Conservation (phyloP, 371 early-diverging fungal genomes). For the Rhizopus delemar region DNA sequence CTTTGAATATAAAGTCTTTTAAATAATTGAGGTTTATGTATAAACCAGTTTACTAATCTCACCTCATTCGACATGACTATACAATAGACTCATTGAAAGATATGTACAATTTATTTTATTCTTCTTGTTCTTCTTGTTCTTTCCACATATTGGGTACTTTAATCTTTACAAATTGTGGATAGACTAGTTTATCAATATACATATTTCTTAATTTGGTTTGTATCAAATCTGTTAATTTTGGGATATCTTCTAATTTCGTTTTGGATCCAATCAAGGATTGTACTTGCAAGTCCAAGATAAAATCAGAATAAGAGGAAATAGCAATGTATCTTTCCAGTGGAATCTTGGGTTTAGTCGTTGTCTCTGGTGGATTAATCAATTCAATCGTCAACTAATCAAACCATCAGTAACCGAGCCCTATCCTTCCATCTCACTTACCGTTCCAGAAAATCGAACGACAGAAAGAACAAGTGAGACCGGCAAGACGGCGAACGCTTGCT, state of each 20-base stretch:
- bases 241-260: constrained; percentile 92
- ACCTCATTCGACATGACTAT: too few species aligned
- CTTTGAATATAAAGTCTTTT: too few species aligned
- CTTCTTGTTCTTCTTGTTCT: constrained; percentile 21
- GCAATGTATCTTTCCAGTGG: constrained; percentile 60
- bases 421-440: constrained; percentile 47
- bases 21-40: too few species aligned
- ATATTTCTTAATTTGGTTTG: constrained; percentile 68
- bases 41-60: too few species aligned
- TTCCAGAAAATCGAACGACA: constrained; percentile 85
- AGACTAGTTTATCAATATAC: constrained; percentile 68
- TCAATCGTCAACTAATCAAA: constrained; percentile 42
- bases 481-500: constrained; percentile 80
- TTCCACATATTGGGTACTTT: constrained; percentile 53
- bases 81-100: too few species aligned
- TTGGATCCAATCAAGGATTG: constrained; percentile 88
- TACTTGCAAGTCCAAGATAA: constrained; percentile 81
- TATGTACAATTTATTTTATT: neutral
- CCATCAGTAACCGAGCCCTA: neutral
- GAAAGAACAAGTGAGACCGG: constrained; percentile 85
- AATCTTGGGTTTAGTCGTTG: constrained; percentile 37
- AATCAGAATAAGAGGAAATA: constrained; percentile 71
- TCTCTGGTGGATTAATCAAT: constrained; percentile 48
- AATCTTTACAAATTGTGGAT: constrained; percentile 60
- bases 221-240: constrained; percentile 86